Base-by-base conservation (phyloP, 306 rosid species). In the Clitoria ternatea region DNA sequence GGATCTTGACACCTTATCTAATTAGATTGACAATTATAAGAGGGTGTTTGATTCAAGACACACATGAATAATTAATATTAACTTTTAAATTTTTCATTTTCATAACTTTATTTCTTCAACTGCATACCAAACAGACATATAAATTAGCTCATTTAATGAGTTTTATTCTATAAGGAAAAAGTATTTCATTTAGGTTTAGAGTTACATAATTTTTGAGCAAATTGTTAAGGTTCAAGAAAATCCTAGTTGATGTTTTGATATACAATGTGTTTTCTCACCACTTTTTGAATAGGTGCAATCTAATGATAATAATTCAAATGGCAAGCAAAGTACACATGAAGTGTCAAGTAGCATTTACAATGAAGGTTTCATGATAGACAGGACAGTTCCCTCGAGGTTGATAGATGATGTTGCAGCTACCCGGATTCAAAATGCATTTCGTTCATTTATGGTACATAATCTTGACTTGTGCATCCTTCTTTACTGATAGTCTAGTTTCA, bases 371-470 rank as follows among this genome's bases (percentile, higher is more conserved):
- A 66, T 30, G 72, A 42, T 59, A 7, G 79, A 66, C 29, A 23
- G 61, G 1, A 44, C 72, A 11, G 79, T 74, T 57, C 87, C 85
- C 7, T 53, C 61, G 18, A 76, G 63, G 70, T 32, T 79, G 74
- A 23, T 78, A 73, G 74, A 82, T 59, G 64, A 91, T 24, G 9
- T 73, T 63, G 96, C 96, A 52, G 96, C 90, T 35, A 79, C 88
- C 57, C 82, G 82, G 71, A 87, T 85, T 85, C 91, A 92, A 75
- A 75, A 88, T 61, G 91, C 90, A 60, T 89, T 92, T 79, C 90
- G 84, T 19, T 75, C 87, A 62, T 84, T 82, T 64, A 82, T 66
- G 85, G 89, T 82, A 85, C 70, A 50, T 18, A 26, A 45, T 74
- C 40, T n/a, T n/a, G n/a, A n/a, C n/a, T n/a, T n/a, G n/a, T n/a